Evolutionary conservation across 2,329 filamentous ascomycete species (phyloP).

Genomic region (Chrysosporium keratinophilum): DNA sequence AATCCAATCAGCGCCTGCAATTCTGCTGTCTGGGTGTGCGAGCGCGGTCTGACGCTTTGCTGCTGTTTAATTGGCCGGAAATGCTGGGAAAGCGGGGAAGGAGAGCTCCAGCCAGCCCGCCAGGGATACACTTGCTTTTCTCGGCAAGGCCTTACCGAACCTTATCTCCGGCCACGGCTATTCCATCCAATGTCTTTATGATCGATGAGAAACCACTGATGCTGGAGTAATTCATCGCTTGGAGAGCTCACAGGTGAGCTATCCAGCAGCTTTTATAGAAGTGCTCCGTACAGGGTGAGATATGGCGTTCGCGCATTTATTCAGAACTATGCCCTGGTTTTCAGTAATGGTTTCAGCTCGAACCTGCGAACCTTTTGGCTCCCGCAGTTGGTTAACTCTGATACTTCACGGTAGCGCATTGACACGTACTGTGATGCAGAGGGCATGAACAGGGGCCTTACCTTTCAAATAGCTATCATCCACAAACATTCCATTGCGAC

Average conservation of each 20-base stretch:
- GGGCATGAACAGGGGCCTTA: not conserved
- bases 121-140: not conserved
- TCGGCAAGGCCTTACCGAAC: constrained; percentile 1
- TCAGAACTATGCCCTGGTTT: no score
- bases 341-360: no score
- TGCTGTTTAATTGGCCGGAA: not conserved
- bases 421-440: not conserved
- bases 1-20: not conserved
- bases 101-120: not conserved
- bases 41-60: not conserved
- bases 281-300: not conserved
- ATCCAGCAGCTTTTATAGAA: not conserved
- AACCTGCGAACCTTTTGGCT: no score
- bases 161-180: not conserved
- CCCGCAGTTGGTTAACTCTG: no score
- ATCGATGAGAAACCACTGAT: not conserved
- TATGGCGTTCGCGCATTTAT: no score
- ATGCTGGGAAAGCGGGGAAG: not conserved
- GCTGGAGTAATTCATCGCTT: not conserved
- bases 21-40: not conserved
- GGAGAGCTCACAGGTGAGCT: not conserved
- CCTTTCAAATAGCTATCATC: not conserved
- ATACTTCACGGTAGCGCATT: not conserved
- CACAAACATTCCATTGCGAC: not conserved
- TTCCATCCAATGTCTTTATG: not conserved